A percentile compares a stretch with the other conserved stretches of the same genome.
These are phyloP conservation scores for Russula brevipes DNA, from an alignment of 768 basidiomycete genomes.

Conservation along the genomic window DNA sequence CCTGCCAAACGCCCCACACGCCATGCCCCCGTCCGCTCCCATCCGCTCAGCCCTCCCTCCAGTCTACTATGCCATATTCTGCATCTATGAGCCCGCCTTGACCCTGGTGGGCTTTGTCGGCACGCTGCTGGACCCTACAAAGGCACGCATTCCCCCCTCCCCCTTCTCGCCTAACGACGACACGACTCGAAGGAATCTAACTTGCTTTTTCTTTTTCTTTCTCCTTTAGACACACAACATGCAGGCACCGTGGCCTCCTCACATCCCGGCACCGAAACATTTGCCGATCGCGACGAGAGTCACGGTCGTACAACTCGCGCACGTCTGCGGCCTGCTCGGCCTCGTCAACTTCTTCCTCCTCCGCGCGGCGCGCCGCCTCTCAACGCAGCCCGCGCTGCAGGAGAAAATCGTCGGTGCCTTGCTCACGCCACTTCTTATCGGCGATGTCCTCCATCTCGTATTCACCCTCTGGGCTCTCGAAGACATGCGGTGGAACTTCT, in stretches of 20 bases:
- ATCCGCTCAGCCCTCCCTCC: constrained; percentile 61
- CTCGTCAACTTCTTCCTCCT: constrained; percentile 65
- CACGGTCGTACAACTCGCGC: constrained; percentile 68
- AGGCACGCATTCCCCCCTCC: constrained; percentile 38
- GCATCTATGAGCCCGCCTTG: constrained; percentile 66
- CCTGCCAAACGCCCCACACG: too few relatives aligned
- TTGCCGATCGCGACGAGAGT: constrained; percentile 62
- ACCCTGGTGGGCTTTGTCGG: constrained; percentile 63
- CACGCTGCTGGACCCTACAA: constrained; percentile 56
- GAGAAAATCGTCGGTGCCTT: constrained; percentile 64
- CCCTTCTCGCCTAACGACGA: background rate
- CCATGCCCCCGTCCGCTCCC: constrained; percentile 34
- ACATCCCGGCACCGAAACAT: constrained; percentile 41
- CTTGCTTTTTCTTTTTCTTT: background rate
- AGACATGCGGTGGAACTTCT: constrained; percentile 58
- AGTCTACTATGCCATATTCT: constrained; percentile 70
- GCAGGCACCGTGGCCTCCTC: constrained; percentile 67
- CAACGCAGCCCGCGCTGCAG: constrained; percentile 55
- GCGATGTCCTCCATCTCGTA: constrained; percentile 60
- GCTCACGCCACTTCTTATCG: constrained; percentile 62
- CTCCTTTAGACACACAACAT: constrained; percentile 55
- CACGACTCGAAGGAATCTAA: background rate
- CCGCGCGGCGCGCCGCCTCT: constrained; percentile 52
- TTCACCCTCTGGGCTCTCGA: constrained; percentile 73
- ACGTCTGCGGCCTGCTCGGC: constrained; percentile 72